These are phyloP conservation scores for Grammothele lineata DNA, from an alignment of 768 basidiomycete genomes.

Conservation along the genomic window DNA sequence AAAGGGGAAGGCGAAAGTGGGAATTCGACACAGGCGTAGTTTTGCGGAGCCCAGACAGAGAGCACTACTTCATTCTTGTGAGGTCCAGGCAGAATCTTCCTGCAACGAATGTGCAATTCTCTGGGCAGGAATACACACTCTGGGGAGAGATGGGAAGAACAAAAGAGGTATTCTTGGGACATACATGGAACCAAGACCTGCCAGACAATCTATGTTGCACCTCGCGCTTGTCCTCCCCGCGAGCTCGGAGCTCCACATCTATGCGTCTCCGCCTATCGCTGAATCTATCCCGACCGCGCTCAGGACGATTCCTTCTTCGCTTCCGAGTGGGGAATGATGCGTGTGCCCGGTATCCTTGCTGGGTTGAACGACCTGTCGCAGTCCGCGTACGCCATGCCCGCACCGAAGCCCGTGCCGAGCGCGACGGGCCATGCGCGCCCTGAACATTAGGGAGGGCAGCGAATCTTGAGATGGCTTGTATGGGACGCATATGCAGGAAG, in stretches of 20 bases:
- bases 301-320: conserved; percentile 12
- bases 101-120: too few species aligned
- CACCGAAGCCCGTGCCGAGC: conserved; percentile 81
- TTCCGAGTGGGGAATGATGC: conserved; percentile 48
- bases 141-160: background rate
- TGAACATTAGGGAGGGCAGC: too few species aligned
- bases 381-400: conserved; percentile 85
- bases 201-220: conserved; percentile 7
- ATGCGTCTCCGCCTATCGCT: background rate
- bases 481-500: background rate
- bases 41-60: too few species aligned
- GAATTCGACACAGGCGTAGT: too few species aligned
- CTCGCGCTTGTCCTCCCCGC: background rate
- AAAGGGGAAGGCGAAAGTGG: background rate
- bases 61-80: too few species aligned
- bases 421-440: conserved; percentile 93
- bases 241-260: background rate
- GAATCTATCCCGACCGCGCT: background rate
- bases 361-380: conserved; percentile 94
- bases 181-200: conserved; percentile 8
- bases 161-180: conserved; percentile 7
- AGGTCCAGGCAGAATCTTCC: too few species aligned
- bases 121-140: too few species aligned
- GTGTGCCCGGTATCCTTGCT: conserved; percentile 79
- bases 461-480: background rate